Percentiles rank a stretch among this genome's conserved stretches.
These are phyloP conservation scores for Melaleuca quinquenervia DNA, from an alignment of 345 rosid genomes.

Conservation along the genomic window DNA sequence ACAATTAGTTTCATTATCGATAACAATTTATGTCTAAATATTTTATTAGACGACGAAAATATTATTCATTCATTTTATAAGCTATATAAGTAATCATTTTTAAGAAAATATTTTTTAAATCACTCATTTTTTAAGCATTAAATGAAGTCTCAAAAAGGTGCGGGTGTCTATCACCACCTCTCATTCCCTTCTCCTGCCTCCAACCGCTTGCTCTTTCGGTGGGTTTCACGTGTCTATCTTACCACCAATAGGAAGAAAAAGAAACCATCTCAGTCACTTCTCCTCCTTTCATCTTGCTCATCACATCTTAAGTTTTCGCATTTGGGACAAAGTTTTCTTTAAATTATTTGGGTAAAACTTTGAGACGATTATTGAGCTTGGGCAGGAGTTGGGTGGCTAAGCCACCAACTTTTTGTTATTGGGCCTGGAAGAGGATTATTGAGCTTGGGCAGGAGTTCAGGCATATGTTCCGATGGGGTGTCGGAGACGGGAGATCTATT, in stretches of 20 bases:
- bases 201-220: neutral
- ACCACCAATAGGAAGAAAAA: neutral
- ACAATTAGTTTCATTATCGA: neutral
- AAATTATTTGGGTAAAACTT: neutral
- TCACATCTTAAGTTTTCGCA: neutral
- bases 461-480: too few relatives aligned
- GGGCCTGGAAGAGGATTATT: too few relatives aligned
- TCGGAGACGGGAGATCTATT: too few relatives aligned
- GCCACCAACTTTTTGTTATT: too few relatives aligned
- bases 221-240: neutral
- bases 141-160: fast-evolving
- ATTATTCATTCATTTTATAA: neutral
- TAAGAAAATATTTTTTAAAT: neutral
- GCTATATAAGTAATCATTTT: fast-evolving
- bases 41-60: fast-evolving
- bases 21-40: neutral
- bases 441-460: too few relatives aligned
- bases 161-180: neutral
- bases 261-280: neutral
- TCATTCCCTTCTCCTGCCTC: neutral
- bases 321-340: neutral
- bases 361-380: too few relatives aligned
- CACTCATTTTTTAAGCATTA: fast-evolving
- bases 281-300: neutral
- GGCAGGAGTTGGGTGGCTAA: too few relatives aligned